A percentile compares a stretch with the other conserved stretches of the same genome.
Conservation (phyloP, 2,329 filamentous ascomycete genomes). For the Neoscytalidium dimidiatum region DNA sequence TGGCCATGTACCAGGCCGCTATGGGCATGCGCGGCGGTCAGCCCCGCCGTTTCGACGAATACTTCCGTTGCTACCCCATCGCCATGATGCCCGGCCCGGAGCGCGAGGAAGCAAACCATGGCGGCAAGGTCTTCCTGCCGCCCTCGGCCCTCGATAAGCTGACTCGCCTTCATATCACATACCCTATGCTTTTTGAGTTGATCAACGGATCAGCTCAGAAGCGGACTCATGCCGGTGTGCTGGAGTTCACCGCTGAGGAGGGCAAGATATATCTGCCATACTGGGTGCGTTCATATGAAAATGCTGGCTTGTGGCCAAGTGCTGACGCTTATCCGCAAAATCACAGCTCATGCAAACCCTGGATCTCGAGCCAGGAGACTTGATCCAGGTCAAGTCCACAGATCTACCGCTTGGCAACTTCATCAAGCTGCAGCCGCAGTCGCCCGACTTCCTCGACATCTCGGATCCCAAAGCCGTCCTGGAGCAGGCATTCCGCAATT, state of each 20-base stretch:
- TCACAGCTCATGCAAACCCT: conserved; percentile 89
- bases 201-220: conserved; percentile 72
- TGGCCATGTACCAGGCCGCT: conserved; percentile 56
- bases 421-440: conserved; percentile 96
- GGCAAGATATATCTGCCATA: conserved; percentile 94
- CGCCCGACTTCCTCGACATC: conserved; percentile 91
- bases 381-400: conserved; percentile 93
- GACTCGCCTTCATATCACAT: conserved; percentile 92
- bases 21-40: conserved; percentile 53
- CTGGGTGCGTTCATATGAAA: conserved; percentile 69
- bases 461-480: conserved; percentile 96
- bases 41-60: conserved; percentile 90
- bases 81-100: conserved; percentile 92
- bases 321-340: conserved; percentile 21
- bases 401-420: conserved; percentile 86
- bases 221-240: conserved; percentile 88
- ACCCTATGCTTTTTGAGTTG: conserved; percentile 95
- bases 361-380: conserved; percentile 84
- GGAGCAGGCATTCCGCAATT: conserved; percentile 94
- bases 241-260: conserved; percentile 97
- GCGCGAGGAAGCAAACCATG: conserved; percentile 87
- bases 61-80: conserved; percentile 95
- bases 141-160: conserved; percentile 96
- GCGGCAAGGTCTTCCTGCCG: conserved; percentile 97
- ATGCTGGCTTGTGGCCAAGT: too few relatives aligned